These are phyloP conservation scores for Metschnikowia bowlesiae DNA, from an alignment of 805 yeast genomes.

Conservation along the genomic window DNA sequence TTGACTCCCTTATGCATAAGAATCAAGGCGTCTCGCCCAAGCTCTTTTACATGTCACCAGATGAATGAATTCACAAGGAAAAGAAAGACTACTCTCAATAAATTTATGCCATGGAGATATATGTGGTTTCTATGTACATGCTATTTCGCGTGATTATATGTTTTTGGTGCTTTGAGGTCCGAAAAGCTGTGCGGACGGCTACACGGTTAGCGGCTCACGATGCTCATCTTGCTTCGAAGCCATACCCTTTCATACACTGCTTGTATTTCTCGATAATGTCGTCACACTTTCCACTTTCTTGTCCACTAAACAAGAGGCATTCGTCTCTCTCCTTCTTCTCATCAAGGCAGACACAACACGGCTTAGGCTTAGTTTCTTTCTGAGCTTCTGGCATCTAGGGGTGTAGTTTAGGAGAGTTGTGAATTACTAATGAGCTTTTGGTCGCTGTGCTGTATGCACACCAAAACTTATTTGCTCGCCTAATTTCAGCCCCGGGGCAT, in stretches of 20 bases:
- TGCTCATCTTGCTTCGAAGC: conserved; percentile 50
- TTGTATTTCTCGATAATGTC: conserved; percentile 70
- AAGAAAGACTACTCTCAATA: not conserved
- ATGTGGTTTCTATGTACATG: not conserved
- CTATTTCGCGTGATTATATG: not conserved
- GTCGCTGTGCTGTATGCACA: conserved; percentile 2
- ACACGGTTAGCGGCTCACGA: no score
- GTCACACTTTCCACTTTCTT: conserved; percentile 78
- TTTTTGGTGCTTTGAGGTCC: not conserved
- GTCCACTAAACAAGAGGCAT: conserved; percentile 77
- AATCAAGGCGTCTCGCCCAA: not conserved
- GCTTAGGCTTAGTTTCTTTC: conserved; percentile 64
- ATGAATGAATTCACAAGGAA: not conserved
- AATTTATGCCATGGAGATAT: not conserved
- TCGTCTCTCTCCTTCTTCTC: conserved; percentile 82
- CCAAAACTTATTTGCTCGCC: not conserved
- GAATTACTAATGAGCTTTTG: conserved; percentile 1
- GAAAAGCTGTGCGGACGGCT: not conserved
- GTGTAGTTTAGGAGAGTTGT: not conserved
- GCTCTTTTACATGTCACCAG: not conserved
- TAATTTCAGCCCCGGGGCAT: not conserved
- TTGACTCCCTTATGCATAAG: not conserved
- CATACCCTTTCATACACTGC: conserved; percentile 86
- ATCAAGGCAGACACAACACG: conserved; percentile 92
- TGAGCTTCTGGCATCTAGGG: conserved; percentile 9